Evolutionary conservation across 2,329 filamentous ascomycete genomes (phyloP), one percentile per base, ranked within the genome.

Genomic region (Calonectria hawksworthii): DNA sequence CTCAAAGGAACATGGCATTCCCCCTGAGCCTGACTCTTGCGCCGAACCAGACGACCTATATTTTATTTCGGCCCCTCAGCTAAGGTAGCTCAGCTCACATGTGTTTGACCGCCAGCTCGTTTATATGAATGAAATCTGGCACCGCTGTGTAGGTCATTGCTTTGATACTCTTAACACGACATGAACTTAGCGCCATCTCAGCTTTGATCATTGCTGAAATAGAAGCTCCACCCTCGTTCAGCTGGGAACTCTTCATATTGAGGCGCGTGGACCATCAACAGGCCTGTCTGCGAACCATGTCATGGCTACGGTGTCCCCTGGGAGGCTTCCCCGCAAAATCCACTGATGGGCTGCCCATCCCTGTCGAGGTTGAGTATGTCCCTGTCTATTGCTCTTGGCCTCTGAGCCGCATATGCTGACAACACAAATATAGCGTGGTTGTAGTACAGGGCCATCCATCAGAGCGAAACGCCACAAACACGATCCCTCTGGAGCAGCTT

Each of bases 1-100:
- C 51, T 59, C 36, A 50, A 69, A 61, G 26, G 44, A 69, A 21
- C 9, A 56, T 50, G 67, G 66, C 14, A 65, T 65, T 8, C 18
- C 61, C 61, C 61, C 61, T 65, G 61, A 65, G 41, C 67, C 67
- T 69, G 67, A 69, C 38, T 59, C 52, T 69, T 69, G 67, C 51
- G 67, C 67, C 54, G 65, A 44, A 54, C 13, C 36, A 26, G 26
- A 50, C 26, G 2, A 16, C 23, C 41, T 50, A 34, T 50, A 50
- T 47, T 50, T 38, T 44, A 65, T 65, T 44, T 65, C 28, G 30
- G 47, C 28, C 61, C 61, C 61, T 44, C 61, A 65, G 61, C 41
- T 34, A 18, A 18, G 30, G 26, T 4, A 23, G 41, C 13, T 50
- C 61, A 65, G 16, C 28, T n/a, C 61, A 28, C 10, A 30, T 23